Evolutionary conservation across 257 asterid species (phyloP), one percentile per base, ranked within the genome.

Genomic region (Jacaranda mimosifolia): DNA sequence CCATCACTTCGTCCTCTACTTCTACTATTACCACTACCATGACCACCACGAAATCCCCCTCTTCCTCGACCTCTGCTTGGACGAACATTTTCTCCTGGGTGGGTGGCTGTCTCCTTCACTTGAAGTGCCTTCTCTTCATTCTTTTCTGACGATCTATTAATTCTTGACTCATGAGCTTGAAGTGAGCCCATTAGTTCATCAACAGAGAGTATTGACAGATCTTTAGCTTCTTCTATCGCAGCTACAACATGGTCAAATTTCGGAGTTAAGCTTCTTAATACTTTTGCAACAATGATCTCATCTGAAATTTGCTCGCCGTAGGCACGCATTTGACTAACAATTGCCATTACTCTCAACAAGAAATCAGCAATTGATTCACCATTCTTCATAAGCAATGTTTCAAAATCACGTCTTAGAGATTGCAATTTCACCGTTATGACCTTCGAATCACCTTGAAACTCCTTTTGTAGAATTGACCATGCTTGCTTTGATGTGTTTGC

Each of bases 401-500:
- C 52, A 46, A 46, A 46, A 3, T 7, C 52, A 46, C 0, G 52
- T 46, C 14, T 7, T 46, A 46, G 52, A 6, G 52, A 46, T 46
- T 46, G 11, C 52, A 46, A 46, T 46, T 0, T 46, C 52, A 46
- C 52, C 14, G 8, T 11, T 5, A 46, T 46, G 52, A 46, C 52
- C 52, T 46, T 46, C 8, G 52, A 46, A 46, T 46, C 12, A 46
- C 52, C 14, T 46, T 46, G 52, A 11, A 46, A 46, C 7, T 40
- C 45, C 7, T 40, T 40, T 3, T 40, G 45, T 5, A 40, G 45
- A 40, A 40, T 40, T 40, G 62, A 73, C 62, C 77, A 60, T n/a
- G 63, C 63, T 59, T 73, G 48, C 6, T 46, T 59, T 8, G 71
- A 73, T 5, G 36, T 73, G 60, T 17, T 46, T 0, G 63, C n/a